phyloP scores from a whole-genome alignment of 2,329 filamentous ascomycete genomes.

The Xylariaceae sp. region DNA sequence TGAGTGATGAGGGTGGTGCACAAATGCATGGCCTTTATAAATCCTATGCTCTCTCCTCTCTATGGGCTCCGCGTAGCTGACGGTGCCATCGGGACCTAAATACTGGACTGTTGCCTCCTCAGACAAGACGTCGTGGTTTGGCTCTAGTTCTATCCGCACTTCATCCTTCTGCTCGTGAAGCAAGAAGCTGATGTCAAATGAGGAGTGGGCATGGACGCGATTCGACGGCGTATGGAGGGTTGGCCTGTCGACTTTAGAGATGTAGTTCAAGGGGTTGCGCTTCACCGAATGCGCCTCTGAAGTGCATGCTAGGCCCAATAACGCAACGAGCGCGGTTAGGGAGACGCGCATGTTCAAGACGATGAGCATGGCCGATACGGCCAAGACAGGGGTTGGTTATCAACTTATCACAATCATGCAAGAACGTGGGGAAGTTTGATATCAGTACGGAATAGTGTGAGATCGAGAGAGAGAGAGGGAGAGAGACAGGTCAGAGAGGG shows the following conservation, averaged over 20 bases:
- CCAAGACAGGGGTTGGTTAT: constrained; percentile 21
- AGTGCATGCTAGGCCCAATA: constrained; percentile 30
- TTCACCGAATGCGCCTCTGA: constrained; percentile 61
- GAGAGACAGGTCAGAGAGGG: not conserved
- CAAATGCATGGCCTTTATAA: constrained; percentile 73
- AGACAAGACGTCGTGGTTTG: constrained; percentile 84
- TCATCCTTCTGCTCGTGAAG: constrained; percentile 62
- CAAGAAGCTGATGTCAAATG: constrained; percentile 80
- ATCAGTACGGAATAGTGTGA: too few species aligned
- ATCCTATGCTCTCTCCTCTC: constrained; percentile 71
- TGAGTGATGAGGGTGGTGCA: constrained; percentile 52
- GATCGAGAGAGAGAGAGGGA: not conserved
- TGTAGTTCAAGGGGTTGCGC: constrained; percentile 69
- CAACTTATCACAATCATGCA: constrained; percentile 26
- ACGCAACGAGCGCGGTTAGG: constrained; percentile 26
- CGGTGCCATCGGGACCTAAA: constrained; percentile 63
- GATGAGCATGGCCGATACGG: constrained; percentile 18
- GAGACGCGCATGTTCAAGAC: constrained; percentile 30
- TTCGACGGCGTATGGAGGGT: constrained; percentile 73
- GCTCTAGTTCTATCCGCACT: constrained; percentile 75
- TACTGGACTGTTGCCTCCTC: constrained; percentile 70
- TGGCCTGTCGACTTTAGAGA: constrained; percentile 68
- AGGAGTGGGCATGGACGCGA: constrained; percentile 71
- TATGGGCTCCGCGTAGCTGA: constrained; percentile 62
- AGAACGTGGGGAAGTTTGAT: constrained; percentile 3